Base-by-base conservation (phyloP, 495 filamentous ascomycete species). In the Trypethelium eluteriae region DNA sequence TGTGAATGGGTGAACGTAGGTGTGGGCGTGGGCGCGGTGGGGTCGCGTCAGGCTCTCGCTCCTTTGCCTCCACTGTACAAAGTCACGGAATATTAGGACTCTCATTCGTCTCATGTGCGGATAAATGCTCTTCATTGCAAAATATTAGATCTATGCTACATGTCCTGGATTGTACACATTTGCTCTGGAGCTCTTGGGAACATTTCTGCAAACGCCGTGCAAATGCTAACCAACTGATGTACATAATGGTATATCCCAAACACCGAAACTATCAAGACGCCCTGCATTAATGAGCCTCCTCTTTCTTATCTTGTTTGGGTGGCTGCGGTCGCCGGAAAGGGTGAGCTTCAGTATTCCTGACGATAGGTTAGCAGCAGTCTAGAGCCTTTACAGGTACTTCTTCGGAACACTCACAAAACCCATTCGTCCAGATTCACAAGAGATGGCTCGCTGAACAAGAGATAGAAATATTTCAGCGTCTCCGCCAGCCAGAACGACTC, bases 381-480 rank as follows among this genome's bases (percentile, higher is more conserved):
- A 35, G 0, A 25, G 25, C 25, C 25, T 25, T 25, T 25, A 25
- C 25, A 25, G 25, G 25, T 25, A 25, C 9, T 14, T 12, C 16
- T 18, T 18, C 1, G 49, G n/a, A 5, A 14, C 5, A 59, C 53
- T 36, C 36, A 59, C 79, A 89, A 72, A 46, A 89, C 85, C 78
- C 85, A 90, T 25, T 87, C 82, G 74, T 90, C 87, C 73, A 96
- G 76, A 75, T 81, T 88, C 39, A 93, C 76, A 59, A 86, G 74
- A 67, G 83, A 80, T 4, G 88, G 86, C 64, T 87, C 85, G 32
- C 84, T 88, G 75, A 92, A 98, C 67, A 96, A 81, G 66, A 97
- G 75, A 70, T 95, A 98, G 68, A 96, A 95, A 74, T 98, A 97
- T 74, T 97, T 98, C 62, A 79, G 62, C 70, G 77, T 79, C 72